A percentile compares a stretch with the other conserved stretches of the same genome.
These are phyloP conservation scores for Inonotus obliquus DNA, from an alignment of 1,284 basidiomycete species.

Conservation along the genomic window DNA sequence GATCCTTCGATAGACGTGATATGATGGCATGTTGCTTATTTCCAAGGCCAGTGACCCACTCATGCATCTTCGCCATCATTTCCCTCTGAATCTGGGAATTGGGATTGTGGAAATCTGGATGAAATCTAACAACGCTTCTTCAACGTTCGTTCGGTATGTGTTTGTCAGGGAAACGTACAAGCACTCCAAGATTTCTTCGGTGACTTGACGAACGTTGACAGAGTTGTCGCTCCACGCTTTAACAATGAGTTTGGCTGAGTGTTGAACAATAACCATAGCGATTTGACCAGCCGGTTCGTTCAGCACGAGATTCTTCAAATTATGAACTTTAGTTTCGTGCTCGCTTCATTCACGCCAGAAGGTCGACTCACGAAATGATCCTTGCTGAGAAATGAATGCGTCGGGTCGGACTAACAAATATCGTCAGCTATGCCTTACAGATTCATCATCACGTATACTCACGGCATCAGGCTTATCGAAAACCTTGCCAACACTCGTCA, in stretches of 20 bases:
- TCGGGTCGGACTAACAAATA: conserved; percentile 66
- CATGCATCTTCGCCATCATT: conserved; percentile 65
- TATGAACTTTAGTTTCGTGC: neutral
- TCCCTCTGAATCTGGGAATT: conserved; percentile 71
- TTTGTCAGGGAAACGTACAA: conserved; percentile 43
- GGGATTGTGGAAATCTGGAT: conserved; percentile 77
- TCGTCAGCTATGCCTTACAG: neutral
- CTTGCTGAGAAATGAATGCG: conserved; percentile 79
- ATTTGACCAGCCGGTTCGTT: conserved; percentile 79
- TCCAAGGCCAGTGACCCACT: conserved; percentile 59
- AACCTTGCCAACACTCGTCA: conserved; percentile 35
- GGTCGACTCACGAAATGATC: conserved; percentile 63
- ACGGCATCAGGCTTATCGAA: conserved; percentile 77
- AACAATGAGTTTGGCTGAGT: conserved; percentile 60
- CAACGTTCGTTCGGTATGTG: neutral
- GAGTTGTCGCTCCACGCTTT: conserved; percentile 81
- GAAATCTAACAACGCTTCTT: conserved; percentile 49
- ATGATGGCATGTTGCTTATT: conserved; percentile 49
- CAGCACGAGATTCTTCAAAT: conserved; percentile 57
- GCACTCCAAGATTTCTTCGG: conserved; percentile 69
- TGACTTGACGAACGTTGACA: conserved; percentile 53
- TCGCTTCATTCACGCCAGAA: neutral
- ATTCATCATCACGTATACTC: conserved; percentile 26
- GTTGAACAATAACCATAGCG: conserved; percentile 64
- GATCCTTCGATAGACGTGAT: conserved; percentile 57